A percentile compares a stretch with the other conserved stretches of the same genome.
These are phyloP conservation scores for Pleurotus sapidus DNA, from an alignment of 768 basidiomycete species.

Conservation along the genomic window DNA sequence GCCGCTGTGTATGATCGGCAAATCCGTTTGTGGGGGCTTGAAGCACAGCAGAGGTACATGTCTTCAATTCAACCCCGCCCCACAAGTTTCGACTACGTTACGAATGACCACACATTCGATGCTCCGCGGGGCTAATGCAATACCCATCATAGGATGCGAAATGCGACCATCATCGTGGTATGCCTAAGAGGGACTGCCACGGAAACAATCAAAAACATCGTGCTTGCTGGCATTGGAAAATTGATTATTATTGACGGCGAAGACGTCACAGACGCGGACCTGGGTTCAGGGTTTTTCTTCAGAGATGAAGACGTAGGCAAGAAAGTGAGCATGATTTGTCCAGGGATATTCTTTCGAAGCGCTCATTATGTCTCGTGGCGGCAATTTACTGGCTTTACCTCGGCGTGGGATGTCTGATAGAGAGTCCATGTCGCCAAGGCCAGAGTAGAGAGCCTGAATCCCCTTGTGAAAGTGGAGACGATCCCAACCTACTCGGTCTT, in stretches of 20 bases:
- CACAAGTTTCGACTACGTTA: constrained; percentile 2
- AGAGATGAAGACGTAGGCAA: constrained; percentile 90
- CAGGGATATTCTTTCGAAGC: neutral
- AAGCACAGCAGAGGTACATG: constrained; percentile 89
- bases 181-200: constrained; percentile 82
- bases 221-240: constrained; percentile 92
- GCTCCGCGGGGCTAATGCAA: constrained; percentile 10
- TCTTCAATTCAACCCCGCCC: constrained; percentile 3
- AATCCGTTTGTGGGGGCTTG: constrained; percentile 96
- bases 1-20: constrained; percentile 77
- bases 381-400: constrained; percentile 39
- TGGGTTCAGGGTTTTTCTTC: constrained; percentile 92
- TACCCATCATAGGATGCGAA: constrained; percentile 72
- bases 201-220: constrained; percentile 96
- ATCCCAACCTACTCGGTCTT: constrained; percentile 47
- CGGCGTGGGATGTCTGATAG: constrained; percentile 42
- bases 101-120: neutral
- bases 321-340: constrained; percentile 52
- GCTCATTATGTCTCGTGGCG: constrained; percentile 14
- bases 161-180: constrained; percentile 84
- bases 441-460: constrained; percentile 88
- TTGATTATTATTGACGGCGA: constrained; percentile 81
- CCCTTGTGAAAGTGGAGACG: constrained; percentile 81
- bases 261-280: constrained; percentile 77
- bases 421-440: constrained; percentile 82